Base-by-base conservation (phyloP, 179 eudicot genomes). In the Vitellaria paradoxa region DNA sequence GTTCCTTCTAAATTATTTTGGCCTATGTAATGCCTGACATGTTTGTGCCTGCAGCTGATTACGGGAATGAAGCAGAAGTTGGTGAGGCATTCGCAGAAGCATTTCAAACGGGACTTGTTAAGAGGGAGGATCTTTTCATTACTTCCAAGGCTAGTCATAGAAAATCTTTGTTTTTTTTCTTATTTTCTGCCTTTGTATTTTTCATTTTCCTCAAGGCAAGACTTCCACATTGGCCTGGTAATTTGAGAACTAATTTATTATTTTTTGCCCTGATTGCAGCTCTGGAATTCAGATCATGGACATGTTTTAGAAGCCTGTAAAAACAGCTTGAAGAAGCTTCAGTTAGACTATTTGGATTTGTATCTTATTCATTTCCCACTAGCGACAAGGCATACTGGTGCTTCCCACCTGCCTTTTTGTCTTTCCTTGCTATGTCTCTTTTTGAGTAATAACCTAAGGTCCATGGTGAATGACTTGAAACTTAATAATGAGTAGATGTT, bases 281-380 rank as follows among this genome's bases (percentile, higher is more conserved):
- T 94, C 6, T 94, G 98, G 98, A 94, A 89, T 84, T 94, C 98
- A 45, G 98, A 94, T 80, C 98, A 94, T 85, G 96, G 97, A 67
- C 97, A 94, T 85, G 98, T 94, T 56, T 69, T 80, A 60, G 98
- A 94, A 81, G 98, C 98, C 74, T 94, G 98, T 74, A 88, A 94
- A 85, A 89, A 91, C 80, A 94, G 97, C 79, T 78, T 94, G 37
- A 88, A 91, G 89, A 92, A 94, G 81, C 92, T 94, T 69, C 90
- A 85, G 61, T 91, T 94, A 8, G 94, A 91, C 62, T 94, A 94
- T 91, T 83, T 94, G 62, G 98, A 94, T 82, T 78, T 94, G 4
- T 94, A 92, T 85, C 89, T 94, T 13, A 82, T 94, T 84, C 98
- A 94, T 87, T 94, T 94, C 80, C 98, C 98, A 30, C 75, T 94